Percentiles rank a stretch among this genome's conserved stretches.
phyloP scores from a whole-genome alignment of 2,329 filamentous ascomycete species.

The Trichoderma gracile region DNA sequence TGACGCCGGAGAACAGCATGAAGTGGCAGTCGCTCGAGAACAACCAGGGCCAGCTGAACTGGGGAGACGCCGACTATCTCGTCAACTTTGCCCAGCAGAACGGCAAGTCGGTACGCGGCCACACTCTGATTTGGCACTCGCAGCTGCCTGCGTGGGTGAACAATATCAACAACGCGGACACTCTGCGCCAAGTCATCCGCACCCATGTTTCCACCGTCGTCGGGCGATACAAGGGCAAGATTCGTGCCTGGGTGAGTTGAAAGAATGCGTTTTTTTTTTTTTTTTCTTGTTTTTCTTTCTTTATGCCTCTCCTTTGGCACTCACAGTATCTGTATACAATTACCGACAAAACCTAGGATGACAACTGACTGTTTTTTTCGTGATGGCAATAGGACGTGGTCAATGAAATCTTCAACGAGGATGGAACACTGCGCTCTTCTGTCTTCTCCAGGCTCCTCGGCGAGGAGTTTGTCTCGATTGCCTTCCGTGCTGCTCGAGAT shows the following conservation, averaged over 20 bases:
- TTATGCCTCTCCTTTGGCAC: too few relatives aligned
- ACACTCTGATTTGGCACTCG: constrained; percentile 12
- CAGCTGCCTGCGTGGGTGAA: constrained; percentile 10
- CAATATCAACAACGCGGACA: constrained; percentile 13
- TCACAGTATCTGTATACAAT: too few relatives aligned
- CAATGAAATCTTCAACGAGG: constrained; percentile 13
- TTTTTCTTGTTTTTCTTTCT: too few relatives aligned
- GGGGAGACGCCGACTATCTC: constrained; percentile 16
- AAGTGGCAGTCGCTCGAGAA: constrained; percentile 4
- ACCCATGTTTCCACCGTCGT: constrained; percentile 8
- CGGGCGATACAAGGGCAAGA: constrained; percentile 13
- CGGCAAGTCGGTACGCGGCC: constrained; percentile 7
- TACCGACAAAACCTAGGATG: not conserved
- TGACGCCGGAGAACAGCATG: constrained; percentile 18
- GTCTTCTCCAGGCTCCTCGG: constrained; percentile 6
- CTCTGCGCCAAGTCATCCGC: constrained; percentile 8
- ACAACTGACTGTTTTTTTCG: too few relatives aligned
- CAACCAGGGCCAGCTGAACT: constrained; percentile 1
- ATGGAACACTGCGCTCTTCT: constrained; percentile 12
- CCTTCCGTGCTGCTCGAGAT: not conserved
- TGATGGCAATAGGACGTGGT: constrained; percentile 1
- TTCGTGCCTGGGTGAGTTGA: constrained; percentile 10
- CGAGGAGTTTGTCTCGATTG: constrained; percentile 16
- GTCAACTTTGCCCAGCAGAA: constrained; percentile 13
- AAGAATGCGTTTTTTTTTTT: too few relatives aligned